A percentile compares a stretch with the other conserved stretches of the same genome.
Evolutionary conservation across 176 grass and related monocot species (phyloP).

Genomic region (Cocos nucifera): DNA sequence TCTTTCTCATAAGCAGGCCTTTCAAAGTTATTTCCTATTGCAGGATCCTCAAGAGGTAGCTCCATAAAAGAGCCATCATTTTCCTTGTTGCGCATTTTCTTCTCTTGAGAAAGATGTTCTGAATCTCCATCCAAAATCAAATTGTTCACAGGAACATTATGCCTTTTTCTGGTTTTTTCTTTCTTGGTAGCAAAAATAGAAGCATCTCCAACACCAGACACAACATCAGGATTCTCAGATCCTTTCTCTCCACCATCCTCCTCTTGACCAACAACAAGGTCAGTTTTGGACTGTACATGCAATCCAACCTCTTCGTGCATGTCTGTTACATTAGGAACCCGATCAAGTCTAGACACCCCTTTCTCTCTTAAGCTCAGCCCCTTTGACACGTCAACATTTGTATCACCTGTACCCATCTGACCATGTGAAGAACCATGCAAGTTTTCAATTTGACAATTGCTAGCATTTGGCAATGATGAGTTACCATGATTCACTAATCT

Average conservation of each 20-base stretch:
- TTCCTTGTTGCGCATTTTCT: conserved; percentile 33
- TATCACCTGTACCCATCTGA: conserved; percentile 2
- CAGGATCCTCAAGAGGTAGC: conserved; percentile 11
- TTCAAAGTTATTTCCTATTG: conserved; percentile 16
- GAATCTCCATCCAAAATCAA: conserved; percentile 7
- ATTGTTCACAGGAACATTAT: neutral
- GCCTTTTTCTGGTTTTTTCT: conserved; percentile 18
- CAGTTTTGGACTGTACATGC: conserved; percentile 1
- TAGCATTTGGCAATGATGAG: neutral
- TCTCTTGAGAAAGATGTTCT: conserved; percentile 24
- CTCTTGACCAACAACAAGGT: conserved; percentile 28
- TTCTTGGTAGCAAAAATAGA: conserved; percentile 16
- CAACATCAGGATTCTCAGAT: conserved; percentile 16
- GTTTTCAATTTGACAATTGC: neutral
- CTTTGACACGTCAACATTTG: neutral
- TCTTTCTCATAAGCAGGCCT: neutral
- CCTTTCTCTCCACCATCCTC: conserved; percentile 9
- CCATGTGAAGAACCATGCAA: neutral
- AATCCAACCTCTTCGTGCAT: neutral
- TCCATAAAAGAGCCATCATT: conserved; percentile 34
- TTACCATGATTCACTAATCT: neutral
- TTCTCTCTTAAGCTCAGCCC: neutral
- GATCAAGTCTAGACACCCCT: neutral
- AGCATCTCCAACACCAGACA: conserved; percentile 7
- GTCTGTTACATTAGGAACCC: conserved; percentile 8